These are phyloP conservation scores for Mycena chlorophos DNA, from an alignment of 768 basidiomycete species.

Conservation along the genomic window DNA sequence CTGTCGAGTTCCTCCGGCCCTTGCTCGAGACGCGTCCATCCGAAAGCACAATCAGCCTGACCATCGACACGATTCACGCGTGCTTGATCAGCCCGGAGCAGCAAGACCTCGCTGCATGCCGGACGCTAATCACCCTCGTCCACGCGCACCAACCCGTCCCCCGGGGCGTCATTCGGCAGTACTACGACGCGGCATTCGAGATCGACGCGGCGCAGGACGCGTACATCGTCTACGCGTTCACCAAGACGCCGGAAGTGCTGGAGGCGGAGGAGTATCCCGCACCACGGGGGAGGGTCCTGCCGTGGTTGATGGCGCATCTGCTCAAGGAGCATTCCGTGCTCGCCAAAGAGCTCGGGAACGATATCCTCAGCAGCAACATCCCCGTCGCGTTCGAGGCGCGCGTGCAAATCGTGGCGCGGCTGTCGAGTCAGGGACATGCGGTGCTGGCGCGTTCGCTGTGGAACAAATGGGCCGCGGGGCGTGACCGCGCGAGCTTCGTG, in stretches of 20 bases:
- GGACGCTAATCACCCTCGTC: slow-evolving; percentile 42
- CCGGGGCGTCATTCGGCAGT: slow-evolving; percentile 43
- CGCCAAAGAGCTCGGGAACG: slow-evolving; percentile 48
- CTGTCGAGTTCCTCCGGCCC: slow-evolving; percentile 38
- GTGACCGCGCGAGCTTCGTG: slow-evolving; percentile 40
- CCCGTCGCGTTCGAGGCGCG: slow-evolving; percentile 46
- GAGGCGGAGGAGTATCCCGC: slow-evolving; percentile 45
- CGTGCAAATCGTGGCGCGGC: slow-evolving; percentile 47
- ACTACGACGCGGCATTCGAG: slow-evolving; percentile 43
- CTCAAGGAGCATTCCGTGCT: slow-evolving; percentile 44
- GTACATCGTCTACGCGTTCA: slow-evolving; percentile 46
- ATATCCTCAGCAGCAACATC: slow-evolving; percentile 44
- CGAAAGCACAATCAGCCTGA: slow-evolving; percentile 35
- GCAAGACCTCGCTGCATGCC: slow-evolving; percentile 39
- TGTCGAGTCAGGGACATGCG: slow-evolving; percentile 50
- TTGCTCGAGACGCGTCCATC: slow-evolving; percentile 23
- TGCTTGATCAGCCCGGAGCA: slow-evolving; percentile 38
- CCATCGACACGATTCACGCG: slow-evolving; percentile 45
- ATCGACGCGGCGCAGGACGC: slow-evolving; percentile 36
- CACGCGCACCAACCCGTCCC: slow-evolving; percentile 42
- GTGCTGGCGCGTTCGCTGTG: slow-evolving; percentile 53
- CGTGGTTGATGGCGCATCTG: slow-evolving; percentile 57
- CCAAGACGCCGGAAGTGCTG: slow-evolving; percentile 36
- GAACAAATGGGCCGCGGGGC: slow-evolving; percentile 51
- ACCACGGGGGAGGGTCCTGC: slow-evolving; percentile 46